These are phyloP conservation scores for Serpula lacrymans DNA, from an alignment of 768 basidiomycete species.

Conservation along the genomic window DNA sequence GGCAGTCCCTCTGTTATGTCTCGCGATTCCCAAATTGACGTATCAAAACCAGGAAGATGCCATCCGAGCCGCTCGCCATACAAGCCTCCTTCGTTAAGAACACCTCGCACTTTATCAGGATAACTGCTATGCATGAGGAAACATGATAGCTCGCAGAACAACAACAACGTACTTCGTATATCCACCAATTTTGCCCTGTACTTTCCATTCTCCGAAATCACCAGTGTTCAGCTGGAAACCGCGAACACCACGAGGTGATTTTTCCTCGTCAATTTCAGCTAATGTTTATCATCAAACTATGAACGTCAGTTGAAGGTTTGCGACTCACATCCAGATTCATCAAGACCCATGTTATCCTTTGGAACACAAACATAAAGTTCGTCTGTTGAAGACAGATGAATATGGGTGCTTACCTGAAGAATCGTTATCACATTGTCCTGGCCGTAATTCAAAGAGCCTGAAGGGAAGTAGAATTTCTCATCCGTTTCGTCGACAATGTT, in stretches of 20 bases:
- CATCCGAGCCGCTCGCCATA: slow-evolving; percentile 70
- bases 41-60: slow-evolving; percentile 73
- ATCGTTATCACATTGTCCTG: slow-evolving; percentile 76
- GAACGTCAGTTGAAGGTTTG: neutral
- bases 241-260: slow-evolving; percentile 74
- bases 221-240: slow-evolving; percentile 70
- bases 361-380: slow-evolving; percentile 2
- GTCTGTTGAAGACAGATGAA: neutral
- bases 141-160: slow-evolving; percentile 2
- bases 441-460: slow-evolving; percentile 45
- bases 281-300: neutral
- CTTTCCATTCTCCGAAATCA: slow-evolving; percentile 60
- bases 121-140: slow-evolving; percentile 45
- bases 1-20: slow-evolving; percentile 60
- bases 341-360: slow-evolving; percentile 78
- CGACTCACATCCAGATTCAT: slow-evolving; percentile 54
- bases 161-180: slow-evolving; percentile 50
- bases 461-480: slow-evolving; percentile 60
- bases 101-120: slow-evolving; percentile 67
- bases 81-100: slow-evolving; percentile 71
- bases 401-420: slow-evolving; percentile 50
- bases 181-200: slow-evolving; percentile 76
- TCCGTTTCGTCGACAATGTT: slow-evolving; percentile 65
- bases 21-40: slow-evolving; percentile 54
- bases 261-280: slow-evolving; percentile 51